Evolutionary conservation across 192 early-diverging fungal species (phyloP).

Genomic region (Backusella liffmaniae): DNA sequence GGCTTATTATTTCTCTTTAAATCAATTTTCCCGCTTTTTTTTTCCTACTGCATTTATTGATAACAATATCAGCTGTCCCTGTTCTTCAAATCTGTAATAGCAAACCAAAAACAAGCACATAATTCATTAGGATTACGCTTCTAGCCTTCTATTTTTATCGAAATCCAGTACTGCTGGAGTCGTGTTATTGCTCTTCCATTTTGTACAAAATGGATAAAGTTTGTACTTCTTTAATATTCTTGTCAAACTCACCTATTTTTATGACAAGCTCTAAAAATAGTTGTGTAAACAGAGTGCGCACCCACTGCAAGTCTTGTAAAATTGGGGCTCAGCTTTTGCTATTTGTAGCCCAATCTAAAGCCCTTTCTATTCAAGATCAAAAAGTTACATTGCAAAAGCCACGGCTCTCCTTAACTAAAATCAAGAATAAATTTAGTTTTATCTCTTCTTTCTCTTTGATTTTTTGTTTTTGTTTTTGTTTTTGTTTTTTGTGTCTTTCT

Average conservation of each 20-base stretch:
- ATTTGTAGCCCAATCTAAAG: not conserved
- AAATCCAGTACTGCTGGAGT: too few relatives aligned
- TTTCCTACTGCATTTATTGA: not conserved
- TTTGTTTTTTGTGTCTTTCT: not conserved
- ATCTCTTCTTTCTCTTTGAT: not conserved
- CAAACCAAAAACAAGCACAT: too few relatives aligned
- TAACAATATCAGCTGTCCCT: not conserved
- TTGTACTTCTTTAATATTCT: not conserved
- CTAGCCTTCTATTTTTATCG: too few relatives aligned
- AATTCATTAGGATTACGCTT: not conserved
- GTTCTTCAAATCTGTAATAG: not conserved
- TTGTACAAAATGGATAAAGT: too few relatives aligned
- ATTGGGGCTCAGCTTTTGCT: conserved; percentile 5
- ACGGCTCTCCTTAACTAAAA: not conserved
- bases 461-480: not conserved
- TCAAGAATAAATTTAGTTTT: not conserved
- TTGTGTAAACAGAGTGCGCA: not conserved
- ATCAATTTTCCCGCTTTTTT: not conserved
- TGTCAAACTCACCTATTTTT: not conserved
- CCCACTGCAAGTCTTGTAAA: not conserved
- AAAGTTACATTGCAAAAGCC: conserved; percentile 5
- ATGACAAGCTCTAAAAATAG: not conserved
- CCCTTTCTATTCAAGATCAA: not conserved
- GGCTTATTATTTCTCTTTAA: not conserved
- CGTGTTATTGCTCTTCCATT: too few relatives aligned